Base-by-base conservation (phyloP, 208 protist species). In the Vickermania ingenoplastis region DNA sequence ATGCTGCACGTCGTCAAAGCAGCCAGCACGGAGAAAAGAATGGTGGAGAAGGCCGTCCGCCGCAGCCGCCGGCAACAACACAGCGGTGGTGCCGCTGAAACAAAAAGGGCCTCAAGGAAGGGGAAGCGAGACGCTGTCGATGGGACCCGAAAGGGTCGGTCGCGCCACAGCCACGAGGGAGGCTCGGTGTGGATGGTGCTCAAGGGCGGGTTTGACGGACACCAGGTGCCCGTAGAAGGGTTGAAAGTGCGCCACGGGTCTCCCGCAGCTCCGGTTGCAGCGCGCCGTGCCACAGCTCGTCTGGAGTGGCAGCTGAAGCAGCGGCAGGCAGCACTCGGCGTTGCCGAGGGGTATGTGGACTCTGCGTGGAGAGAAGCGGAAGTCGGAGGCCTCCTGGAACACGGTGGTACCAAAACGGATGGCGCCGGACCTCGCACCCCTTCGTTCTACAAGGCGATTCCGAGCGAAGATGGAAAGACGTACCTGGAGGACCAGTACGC, bases 401-500 rank as follows among this genome's bases (percentile, higher is more conserved):
- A 7, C 7, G 36, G 36, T 7, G 17, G 11, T 17, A 45, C 36
- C 17, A 45, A 45, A 45, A n/a, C 36, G 11, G 7, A 7, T 7
- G 7, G 11, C 36, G 7, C 11, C 36, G 7, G 11, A n/a, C 36
- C 36, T n/a, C 36, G 36, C 11, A n/a, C 11, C 17, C 36, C 36
- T 17, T 27, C n/a, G 5, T 26, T 13, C 7, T 17, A 54, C 50
- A 21, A 17, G 24, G 13, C 45, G 26, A 53, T 50, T 0, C 63
- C 71, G 1, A 78, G 61, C 13, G 78, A 81, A 2, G 86, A 88
- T 22, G 86, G 82, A 0, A 63, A 74, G 24, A 51, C 62, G 28
- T 93, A 93, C 62, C 48, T 93, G 27, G 70, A 73, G 0, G 86
- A 93, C 68, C 86, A 93, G 72, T 89, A 83, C 58, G 62, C 59